Evolutionary conservation across 352 stramenopile genomes (phyloP).

Genomic region (Thraustochytrium sp.): DNA sequence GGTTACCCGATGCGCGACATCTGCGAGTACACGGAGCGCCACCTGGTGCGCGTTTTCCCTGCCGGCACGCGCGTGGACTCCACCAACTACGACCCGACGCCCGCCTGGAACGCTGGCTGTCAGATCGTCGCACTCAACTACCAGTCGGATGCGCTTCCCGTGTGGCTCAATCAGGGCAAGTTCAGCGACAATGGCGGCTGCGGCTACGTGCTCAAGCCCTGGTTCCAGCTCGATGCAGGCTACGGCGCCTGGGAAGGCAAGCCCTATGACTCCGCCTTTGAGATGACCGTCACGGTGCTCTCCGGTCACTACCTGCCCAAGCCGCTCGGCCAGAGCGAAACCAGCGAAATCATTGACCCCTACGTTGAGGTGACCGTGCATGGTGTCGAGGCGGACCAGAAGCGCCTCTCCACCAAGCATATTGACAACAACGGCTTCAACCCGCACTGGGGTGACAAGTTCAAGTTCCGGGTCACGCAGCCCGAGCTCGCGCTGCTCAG

Average conservation of each 20-base stretch:
- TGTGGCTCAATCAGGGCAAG: constrained; percentile 71
- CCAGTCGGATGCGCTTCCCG: constrained; percentile 63
- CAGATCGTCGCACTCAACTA: constrained; percentile 83
- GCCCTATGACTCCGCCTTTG: background rate
- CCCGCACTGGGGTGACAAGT: constrained; percentile 53
- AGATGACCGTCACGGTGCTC: constrained; percentile 46
- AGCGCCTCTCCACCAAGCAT: constrained; percentile 34
- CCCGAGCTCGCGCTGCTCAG: constrained; percentile 29
- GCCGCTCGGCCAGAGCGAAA: constrained; percentile 46
- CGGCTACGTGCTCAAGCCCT: constrained; percentile 76
- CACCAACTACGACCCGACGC: constrained; percentile 73
- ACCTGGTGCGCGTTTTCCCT: constrained; percentile 74
- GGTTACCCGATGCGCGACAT: background rate
- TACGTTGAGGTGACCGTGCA: constrained; percentile 53
- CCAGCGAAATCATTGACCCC: constrained; percentile 57
- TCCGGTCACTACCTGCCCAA: constrained; percentile 57
- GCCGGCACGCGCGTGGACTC: constrained; percentile 69
- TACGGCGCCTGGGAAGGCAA: background rate
- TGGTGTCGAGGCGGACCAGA: constrained; percentile 42
- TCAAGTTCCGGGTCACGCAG: background rate
- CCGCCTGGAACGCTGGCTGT: constrained; percentile 68
- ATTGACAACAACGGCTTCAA: constrained; percentile 61
- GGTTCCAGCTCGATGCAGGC: constrained; percentile 48
- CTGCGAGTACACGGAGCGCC: constrained; percentile 52
- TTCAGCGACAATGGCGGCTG: constrained; percentile 74